Evolutionary conservation across 2,329 filamentous ascomycete genomes (phyloP).

Genomic region (Colletotrichum plurivorum): DNA sequence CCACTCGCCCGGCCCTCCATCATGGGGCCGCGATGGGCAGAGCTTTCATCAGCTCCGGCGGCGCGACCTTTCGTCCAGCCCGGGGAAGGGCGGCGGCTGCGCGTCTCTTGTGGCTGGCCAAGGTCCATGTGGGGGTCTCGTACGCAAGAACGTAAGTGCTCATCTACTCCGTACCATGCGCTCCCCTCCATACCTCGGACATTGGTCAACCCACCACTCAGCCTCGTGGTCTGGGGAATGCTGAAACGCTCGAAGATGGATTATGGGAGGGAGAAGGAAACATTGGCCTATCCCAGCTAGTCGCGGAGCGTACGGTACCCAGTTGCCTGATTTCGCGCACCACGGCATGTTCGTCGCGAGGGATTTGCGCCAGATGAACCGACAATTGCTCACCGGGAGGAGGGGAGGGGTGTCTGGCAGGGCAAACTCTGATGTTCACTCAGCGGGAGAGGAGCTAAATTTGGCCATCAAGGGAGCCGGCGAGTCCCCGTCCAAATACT

Average conservation of each 20-base stretch:
- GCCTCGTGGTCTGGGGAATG: constrained; percentile 26
- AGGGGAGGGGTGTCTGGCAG: background rate
- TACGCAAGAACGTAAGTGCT: constrained; percentile 22
- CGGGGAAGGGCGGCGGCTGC: constrained; percentile 24
- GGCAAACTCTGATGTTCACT: background rate
- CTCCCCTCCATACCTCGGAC: constrained; percentile 11
- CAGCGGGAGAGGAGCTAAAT: constrained; percentile 7
- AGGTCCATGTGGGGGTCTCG: constrained; percentile 12
- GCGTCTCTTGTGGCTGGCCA: constrained; percentile 35
- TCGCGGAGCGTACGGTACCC: constrained; percentile 11
- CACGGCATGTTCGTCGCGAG: constrained; percentile 22
- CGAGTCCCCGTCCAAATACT: constrained; percentile 13
- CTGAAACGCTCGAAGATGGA: constrained; percentile 25
- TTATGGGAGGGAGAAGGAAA: constrained; percentile 3
- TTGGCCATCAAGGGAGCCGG: constrained; percentile 28
- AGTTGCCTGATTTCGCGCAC: constrained; percentile 10
- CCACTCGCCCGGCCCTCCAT: constrained; percentile 20
- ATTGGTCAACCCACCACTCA: constrained; percentile 17
- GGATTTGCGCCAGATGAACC: constrained; percentile 21
- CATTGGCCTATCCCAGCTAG: constrained; percentile 2
- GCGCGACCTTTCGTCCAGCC: constrained; percentile 17
- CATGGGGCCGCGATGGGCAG: constrained; percentile 17
- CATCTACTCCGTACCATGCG: background rate
- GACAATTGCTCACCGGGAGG: constrained; percentile 27
- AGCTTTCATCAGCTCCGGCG: constrained; percentile 21